phyloP scores from a whole-genome alignment of 2,329 filamentous ascomycete genomes.

The Aspergillus sp. region DNA sequence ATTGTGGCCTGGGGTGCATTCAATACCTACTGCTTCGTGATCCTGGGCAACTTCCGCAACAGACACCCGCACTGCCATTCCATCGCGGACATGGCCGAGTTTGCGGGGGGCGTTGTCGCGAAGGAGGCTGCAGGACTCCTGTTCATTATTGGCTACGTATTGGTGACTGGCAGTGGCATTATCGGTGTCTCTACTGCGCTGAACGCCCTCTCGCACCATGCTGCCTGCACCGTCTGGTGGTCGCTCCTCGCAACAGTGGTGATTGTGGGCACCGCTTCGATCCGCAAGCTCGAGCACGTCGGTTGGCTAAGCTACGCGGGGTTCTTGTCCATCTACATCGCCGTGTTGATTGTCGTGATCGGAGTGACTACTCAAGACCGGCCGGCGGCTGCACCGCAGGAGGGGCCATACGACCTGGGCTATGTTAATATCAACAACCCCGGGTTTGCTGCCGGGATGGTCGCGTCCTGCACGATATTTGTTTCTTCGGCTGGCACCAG shows the following conservation, averaged over 20 bases:
- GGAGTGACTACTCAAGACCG: constrained; percentile 58
- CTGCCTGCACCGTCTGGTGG: constrained; percentile 60
- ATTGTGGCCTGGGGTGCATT: constrained; percentile 28
- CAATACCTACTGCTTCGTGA: constrained; percentile 46
- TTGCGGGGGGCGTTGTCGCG: constrained; percentile 54
- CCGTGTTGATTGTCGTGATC: constrained; percentile 59
- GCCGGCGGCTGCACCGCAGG: constrained; percentile 61
- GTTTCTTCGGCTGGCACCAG: constrained; percentile 59
- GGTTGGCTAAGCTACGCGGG: constrained; percentile 64
- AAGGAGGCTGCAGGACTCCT: constrained; percentile 56
- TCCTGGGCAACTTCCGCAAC: constrained; percentile 55
- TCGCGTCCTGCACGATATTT: constrained; percentile 60
- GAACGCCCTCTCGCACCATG: constrained; percentile 60
- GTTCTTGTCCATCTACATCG: constrained; percentile 58
- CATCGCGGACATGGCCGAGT: constrained; percentile 59
- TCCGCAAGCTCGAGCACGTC: constrained; percentile 61
- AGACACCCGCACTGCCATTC: constrained; percentile 53
- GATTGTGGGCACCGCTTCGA: constrained; percentile 48
- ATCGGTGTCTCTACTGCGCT: constrained; percentile 59
- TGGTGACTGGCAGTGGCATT: constrained; percentile 59
- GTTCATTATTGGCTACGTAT: constrained; percentile 59
- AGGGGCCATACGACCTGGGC: constrained; percentile 60
- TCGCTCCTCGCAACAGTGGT: constrained; percentile 55
- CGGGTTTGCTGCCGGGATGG: constrained; percentile 60
- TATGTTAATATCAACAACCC: constrained; percentile 58